Conservation (phyloP, 768 basidiomycete species). For the Scleroderma bovista region DNA sequence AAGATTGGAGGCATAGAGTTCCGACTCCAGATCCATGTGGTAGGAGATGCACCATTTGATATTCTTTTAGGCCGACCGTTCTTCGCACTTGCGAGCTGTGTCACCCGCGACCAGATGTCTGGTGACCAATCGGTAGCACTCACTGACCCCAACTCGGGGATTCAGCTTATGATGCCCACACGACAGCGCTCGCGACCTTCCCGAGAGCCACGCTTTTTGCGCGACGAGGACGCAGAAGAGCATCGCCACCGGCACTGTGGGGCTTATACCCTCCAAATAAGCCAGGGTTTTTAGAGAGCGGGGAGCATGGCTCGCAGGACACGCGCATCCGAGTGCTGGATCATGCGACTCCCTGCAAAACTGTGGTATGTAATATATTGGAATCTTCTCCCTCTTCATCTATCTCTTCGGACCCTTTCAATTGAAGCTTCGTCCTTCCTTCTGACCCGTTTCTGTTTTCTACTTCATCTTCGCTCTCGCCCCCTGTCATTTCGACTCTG, state of each 20-base stretch:
- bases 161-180: not conserved
- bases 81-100: not conserved
- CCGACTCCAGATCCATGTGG: not conserved
- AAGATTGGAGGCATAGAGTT: not conserved
- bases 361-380: too few species aligned
- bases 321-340: too few species aligned
- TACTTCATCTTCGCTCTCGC: not conserved
- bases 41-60: not conserved
- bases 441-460: not conserved
- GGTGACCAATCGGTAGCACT: not conserved
- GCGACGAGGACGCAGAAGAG: not conserved
- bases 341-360: too few species aligned
- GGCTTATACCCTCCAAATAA: not conserved
- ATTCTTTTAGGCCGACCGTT: not conserved
- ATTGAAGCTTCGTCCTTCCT: not conserved
- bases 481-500: not conserved
- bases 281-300: not conserved
- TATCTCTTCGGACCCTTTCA: not conserved
- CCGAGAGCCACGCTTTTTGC: not conserved
- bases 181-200: not conserved
- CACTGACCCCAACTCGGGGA: not conserved
- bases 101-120: not conserved
- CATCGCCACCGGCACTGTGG: not conserved
- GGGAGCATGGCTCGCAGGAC: too few species aligned
- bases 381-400: not conserved